Evolutionary conservation across 2,329 filamentous ascomycete species (phyloP), one percentile per base, ranked within the genome.

Genomic region (Colletotrichum karsti): DNA sequence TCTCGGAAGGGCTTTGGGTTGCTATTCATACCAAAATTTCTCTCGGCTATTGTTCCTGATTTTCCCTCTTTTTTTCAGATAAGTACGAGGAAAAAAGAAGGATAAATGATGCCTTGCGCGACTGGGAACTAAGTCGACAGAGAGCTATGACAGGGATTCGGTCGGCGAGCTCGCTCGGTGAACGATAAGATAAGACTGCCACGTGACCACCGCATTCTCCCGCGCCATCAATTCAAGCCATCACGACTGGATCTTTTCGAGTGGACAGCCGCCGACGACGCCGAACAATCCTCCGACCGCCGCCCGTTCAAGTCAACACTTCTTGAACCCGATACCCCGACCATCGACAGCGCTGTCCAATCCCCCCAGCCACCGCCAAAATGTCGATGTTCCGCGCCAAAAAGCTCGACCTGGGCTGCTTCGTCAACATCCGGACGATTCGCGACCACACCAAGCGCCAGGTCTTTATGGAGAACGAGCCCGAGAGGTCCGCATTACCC

Each of bases 371-470:
- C 41, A 56, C 64, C 73, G 72, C 79, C 84, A 88, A 72, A 71
- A 93, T 93, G 91, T 91, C 93, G 53, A 93, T 95, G 84, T 98
- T 97, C 82, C 88, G 94, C 74, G 87, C 94, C 33, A 97, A 97
- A 83, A 95, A 91, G 85, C 90, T 98, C 74, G 94, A 98, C 74
- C 84, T 98, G 73, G 91, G 92, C 79, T 93, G 93, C 78, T 97
- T 93, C 77, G 81, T 97, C 83, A 98, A 98, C 77, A 89, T 92
- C 79, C 91, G 92, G 73, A 88, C 93, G 73, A 92, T 99, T 78
- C 93, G 96, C 75, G 96, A 99, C 81, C 94, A 98, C 84, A 95
- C 94, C 62, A 99, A 98, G 89, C 92, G 96, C 76, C 95, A 97
- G 84, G 93, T 94, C 67, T 98, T 95, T 76, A 92, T 92, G 77